Evolutionary conservation across 2,329 filamentous ascomycete species (phyloP).

Genomic region (Xylaria sp.): DNA sequence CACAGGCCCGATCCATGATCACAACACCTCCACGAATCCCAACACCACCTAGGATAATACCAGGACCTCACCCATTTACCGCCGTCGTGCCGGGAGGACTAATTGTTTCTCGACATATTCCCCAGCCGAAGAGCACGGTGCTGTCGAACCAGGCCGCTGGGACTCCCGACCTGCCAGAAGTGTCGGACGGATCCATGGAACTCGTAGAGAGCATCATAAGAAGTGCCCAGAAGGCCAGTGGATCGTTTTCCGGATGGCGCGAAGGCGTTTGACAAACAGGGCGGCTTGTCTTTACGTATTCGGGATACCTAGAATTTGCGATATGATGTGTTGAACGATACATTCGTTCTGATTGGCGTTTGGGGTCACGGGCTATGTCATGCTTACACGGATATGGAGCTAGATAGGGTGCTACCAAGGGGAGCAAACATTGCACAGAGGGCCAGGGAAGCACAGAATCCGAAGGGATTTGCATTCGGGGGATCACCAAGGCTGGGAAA

Average conservation of each 20-base stretch:
- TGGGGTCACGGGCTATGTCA: slow-evolving; percentile 4
- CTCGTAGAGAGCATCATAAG: slow-evolving; percentile 33
- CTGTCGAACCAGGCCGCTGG: not conserved
- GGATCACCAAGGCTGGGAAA: not conserved
- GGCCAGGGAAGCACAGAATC: not conserved
- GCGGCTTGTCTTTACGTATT: not conserved
- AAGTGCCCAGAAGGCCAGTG: slow-evolving; percentile 32
- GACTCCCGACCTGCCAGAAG: slow-evolving; percentile 29
- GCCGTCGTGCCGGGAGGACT: too few species aligned
- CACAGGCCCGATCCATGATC: slow-evolving; percentile 13
- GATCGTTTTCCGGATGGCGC: slow-evolving; percentile 8
- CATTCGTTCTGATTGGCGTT: slow-evolving; percentile 8
- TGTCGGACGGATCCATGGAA: slow-evolving; percentile 32
- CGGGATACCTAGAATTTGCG: not conserved
- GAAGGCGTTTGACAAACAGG: not conserved
- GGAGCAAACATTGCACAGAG: not conserved
- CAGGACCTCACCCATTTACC: not conserved
- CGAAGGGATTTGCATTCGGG: not conserved
- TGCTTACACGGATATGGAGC: not conserved
- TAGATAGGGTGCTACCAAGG: not conserved
- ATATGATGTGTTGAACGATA: slow-evolving; percentile 11
- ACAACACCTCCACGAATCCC: slow-evolving; percentile 1
- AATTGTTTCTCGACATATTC: too few species aligned
- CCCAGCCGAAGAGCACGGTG: too few species aligned
- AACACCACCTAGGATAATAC: slow-evolving; percentile 5